Percentiles rank a stretch among this genome's conserved stretches.
These are phyloP conservation scores for Penicillium sp. DNA, from an alignment of 2,329 filamentous ascomycete genomes.

Conservation along the genomic window DNA sequence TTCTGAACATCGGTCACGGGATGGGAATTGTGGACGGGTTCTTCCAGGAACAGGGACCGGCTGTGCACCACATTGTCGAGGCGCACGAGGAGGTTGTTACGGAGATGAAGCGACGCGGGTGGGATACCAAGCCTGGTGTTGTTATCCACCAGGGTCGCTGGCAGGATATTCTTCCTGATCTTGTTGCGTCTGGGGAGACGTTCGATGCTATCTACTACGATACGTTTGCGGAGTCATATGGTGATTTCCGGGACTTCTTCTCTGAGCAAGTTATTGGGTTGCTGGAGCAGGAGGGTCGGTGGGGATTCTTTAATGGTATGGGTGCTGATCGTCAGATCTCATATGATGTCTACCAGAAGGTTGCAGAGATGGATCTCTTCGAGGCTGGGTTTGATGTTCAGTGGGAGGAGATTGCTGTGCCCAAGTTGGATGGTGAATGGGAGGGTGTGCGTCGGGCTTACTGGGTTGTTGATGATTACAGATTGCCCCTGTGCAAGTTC, in stretches of 20 bases:
- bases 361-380: conserved; percentile 84
- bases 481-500: conserved; percentile 45
- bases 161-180: conserved; percentile 73
- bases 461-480: conserved; percentile 71
- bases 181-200: conserved; percentile 66
- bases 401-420: conserved; percentile 76
- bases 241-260: conserved; percentile 81
- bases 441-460: conserved; percentile 83
- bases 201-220: conserved; percentile 96
- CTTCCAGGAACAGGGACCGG: conserved; percentile 67
- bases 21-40: conserved; percentile 86
- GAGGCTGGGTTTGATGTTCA: conserved; percentile 88
- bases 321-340: conserved; percentile 89
- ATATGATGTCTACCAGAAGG: conserved; percentile 93
- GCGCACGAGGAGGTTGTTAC: conserved; percentile 75
- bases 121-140: conserved; percentile 62
- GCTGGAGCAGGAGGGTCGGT: conserved; percentile 57
- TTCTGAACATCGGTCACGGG: conserved; percentile 85
- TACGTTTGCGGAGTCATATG: conserved; percentile 93
- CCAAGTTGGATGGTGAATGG: conserved; percentile 77
- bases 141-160: conserved; percentile 69
- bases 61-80: conserved; percentile 79
- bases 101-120: conserved; percentile 66
- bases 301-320: conserved; percentile 70
- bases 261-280: conserved; percentile 80